Evolutionary conservation across 2,329 filamentous ascomycete genomes (phyloP), one percentile per base, ranked within the genome.

Genomic region (Fusarium citri): DNA sequence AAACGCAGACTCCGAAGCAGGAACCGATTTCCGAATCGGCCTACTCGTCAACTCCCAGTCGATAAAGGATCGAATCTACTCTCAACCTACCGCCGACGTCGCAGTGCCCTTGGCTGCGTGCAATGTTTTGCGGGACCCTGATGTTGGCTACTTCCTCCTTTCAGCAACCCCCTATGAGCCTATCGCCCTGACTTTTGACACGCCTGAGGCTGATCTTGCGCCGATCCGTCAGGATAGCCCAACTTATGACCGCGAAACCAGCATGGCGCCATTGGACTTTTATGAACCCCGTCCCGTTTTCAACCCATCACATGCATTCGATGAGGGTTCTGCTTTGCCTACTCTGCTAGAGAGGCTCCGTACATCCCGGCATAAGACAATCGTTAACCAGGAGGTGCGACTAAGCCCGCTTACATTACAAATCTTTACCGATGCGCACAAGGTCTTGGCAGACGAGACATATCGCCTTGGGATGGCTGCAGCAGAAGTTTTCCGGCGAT

Each of bases 351-450:
- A 88, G 53, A 81, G 83, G 46, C 79, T 89, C 40, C 85, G 87
- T 49, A 89, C 88, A 3, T 87, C 87, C 46, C 85, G 87, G 55
- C 85, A 90, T 77, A 87, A 87, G 78, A 84, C 87, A 8, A 78
- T 89, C 26, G 80, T 93, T 50, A 88, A 87, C 60, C 90, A 92
- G 65, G 88, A 92, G 74, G 84, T 94, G 56, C 86, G 88, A 62
- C 85, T 94, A 23, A 92, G 90, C 23, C 88, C 91, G 15, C 87
- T 91, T 23, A 92, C 91, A 3, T 83, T 94, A 20, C 87, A 90
- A 68, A 84, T 93, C 40, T 87, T 95, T 70, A 92, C 91, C 28
- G 89, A 92, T 63, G 89, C 89, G 0, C 92, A 95, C 77, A 89
- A 91, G 75, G 83, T 92, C 8, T 83, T 94, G 8, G 89, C 89